Base-by-base conservation (phyloP, 352 stramenopile genomes). In the Phytophthora colocasiae region DNA sequence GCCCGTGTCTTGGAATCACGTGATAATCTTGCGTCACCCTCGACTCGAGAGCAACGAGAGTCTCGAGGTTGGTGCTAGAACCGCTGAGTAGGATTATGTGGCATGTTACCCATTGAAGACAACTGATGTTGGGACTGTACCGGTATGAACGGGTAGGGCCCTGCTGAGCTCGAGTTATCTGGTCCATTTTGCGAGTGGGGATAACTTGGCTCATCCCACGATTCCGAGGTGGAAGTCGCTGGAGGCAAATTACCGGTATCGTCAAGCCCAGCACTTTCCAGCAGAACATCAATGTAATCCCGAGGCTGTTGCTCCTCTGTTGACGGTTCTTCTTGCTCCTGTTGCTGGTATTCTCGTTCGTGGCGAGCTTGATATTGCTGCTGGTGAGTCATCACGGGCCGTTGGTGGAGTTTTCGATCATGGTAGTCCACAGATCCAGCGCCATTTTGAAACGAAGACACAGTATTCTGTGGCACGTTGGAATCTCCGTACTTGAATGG, bases 251-350 rank as follows among this genome's bases (percentile, higher is more conserved):
- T 73, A 36, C 31, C 31, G 31, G 31, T 36, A 3, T 89, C 81
- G 19, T 90, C 78, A 39, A 90, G 36, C 9, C 63, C 79, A 0
- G 78, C 79, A 31, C 77, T 88, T 63, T 90, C 81, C 3, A 90
- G 58, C 15, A 90, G 49, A 19, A 88, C 77, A 54, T 90, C 81
- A 10, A 90, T 81, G 38, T 84, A 90, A 40, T 90, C 79, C 44
- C 75, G 75, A 5, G 66, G 58, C 10, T 66, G 63, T 17, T 70
- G 36, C 26, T 71, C 53, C 19, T 24, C 48, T 12, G 40, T 29
- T 31, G 45, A 17, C 17, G 63, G 40, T 34, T 15, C 54, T n/a
- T 56, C 47, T 56, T 65, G 46, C n/a, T 65, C 52, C 15, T 71
- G 58, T 27, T 76, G 66, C 19, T 66, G 68, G 3, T 74, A 52